Conservation (phyloP, 2,329 filamentous ascomycete genomes). For the Pseudocercospora musae region DNA sequence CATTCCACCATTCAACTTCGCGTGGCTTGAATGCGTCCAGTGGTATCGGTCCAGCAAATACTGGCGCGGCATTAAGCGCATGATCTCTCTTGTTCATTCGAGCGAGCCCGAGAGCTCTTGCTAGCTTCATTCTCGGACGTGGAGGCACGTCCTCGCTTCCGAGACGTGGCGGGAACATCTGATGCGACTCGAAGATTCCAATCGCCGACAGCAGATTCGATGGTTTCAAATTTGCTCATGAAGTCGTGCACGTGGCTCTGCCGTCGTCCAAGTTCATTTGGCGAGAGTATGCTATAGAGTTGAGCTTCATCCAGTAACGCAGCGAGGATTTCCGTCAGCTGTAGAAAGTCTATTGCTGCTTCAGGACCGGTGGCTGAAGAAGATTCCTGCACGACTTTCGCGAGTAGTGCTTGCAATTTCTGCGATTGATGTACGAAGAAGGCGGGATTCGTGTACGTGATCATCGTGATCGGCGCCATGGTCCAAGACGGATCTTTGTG, state of each 20-base stretch:
- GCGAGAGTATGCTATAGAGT: conserved; percentile 9
- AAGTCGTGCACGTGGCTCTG: neutral
- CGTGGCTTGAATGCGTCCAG: neutral
- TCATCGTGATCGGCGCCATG: neutral
- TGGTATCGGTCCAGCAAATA: conserved; percentile 7
- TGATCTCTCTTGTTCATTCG: conserved; percentile 2
- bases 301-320: conserved; percentile 18
- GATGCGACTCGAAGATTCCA: conserved; percentile 1
- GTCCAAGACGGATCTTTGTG: neutral
- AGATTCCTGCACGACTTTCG: conserved; percentile 18
- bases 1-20: conserved; percentile 17
- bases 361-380: conserved; percentile 12
- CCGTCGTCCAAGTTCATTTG: conserved; percentile 11
- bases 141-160: neutral
- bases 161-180: neutral
- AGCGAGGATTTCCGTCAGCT: conserved; percentile 18
- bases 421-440: conserved; percentile 4
- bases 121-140: neutral
- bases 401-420: conserved; percentile 17
- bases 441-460: neutral
- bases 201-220: conserved; percentile 10
- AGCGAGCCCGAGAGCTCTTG: neutral
- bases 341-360: conserved; percentile 17
- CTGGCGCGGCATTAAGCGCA: conserved; percentile 14
- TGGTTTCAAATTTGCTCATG: conserved; percentile 13